These are phyloP conservation scores for Hebeloma cylindrosporum DNA, from an alignment of 768 basidiomycete genomes.

Conservation along the genomic window DNA sequence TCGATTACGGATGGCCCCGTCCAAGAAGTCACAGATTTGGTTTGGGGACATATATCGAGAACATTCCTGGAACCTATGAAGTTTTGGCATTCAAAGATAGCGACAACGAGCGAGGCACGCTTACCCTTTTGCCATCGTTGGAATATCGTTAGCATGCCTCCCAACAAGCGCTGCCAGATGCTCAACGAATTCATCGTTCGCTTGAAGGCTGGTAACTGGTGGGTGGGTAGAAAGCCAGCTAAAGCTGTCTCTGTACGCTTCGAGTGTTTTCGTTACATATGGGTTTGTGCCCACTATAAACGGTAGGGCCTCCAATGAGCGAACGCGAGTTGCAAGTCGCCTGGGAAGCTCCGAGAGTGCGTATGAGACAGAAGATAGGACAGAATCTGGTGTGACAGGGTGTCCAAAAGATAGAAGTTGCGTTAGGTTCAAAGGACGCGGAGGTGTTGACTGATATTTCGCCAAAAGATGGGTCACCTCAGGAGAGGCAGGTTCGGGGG, in stretches of 20 bases:
- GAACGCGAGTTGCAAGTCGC: conserved; percentile 71
- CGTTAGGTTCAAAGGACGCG: conserved; percentile 70
- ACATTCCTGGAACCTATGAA: conserved; percentile 78
- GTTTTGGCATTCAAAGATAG: conserved; percentile 4
- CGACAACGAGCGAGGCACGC: conserved; percentile 15
- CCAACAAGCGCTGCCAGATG: conserved; percentile 72
- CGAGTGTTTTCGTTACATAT: conserved; percentile 70
- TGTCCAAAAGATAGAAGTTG: conserved; percentile 75
- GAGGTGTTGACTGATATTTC: conserved; percentile 60
- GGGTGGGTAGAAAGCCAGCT: conserved; percentile 67
- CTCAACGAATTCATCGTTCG: conserved; percentile 68
- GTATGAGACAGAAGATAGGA: conserved; percentile 73
- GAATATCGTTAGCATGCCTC: conserved; percentile 84
- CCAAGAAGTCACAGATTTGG: conserved; percentile 79
- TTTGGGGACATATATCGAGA: conserved; percentile 77
- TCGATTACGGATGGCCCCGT: conserved; percentile 81
- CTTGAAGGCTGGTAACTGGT: conserved; percentile 59
- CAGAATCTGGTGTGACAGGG: conserved; percentile 67
- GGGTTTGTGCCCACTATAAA: conserved; percentile 92
- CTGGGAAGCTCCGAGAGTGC: conserved; percentile 76
- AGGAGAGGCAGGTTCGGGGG: conserved; percentile 46
- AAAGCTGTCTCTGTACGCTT: conserved; percentile 71
- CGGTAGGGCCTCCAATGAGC: conserved; percentile 72
- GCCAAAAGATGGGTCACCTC: conserved; percentile 62
- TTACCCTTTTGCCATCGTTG: conserved; percentile 87